Conservation (phyloP, 2,329 filamentous ascomycete genomes). For the Lachnellula cervina region DNA sequence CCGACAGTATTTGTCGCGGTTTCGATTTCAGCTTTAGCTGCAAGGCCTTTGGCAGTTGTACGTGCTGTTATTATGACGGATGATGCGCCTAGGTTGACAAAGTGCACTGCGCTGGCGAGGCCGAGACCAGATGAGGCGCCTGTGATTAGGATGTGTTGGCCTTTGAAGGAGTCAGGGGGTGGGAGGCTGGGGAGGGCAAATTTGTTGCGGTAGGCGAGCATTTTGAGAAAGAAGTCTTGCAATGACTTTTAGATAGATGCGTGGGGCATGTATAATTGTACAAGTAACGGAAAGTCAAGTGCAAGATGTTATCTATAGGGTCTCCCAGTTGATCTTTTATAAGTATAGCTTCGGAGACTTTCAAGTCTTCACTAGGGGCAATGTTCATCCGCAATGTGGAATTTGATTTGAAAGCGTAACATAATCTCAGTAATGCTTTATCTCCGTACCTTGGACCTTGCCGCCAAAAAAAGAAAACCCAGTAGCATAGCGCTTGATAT, state of each 20-base stretch:
- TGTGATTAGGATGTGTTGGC: conserved; percentile 37
- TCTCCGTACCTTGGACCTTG: no score
- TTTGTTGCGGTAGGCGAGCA: conserved; percentile 24
- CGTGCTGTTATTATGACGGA: conserved; percentile 39
- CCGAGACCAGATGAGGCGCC: conserved; percentile 40
- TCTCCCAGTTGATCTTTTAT: not conserved
- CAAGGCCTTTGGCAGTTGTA: conserved; percentile 33
- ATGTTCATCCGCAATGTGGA: not conserved
- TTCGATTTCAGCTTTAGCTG: conserved; percentile 36
- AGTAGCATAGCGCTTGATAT: not conserved
- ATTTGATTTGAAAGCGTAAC: not conserved
- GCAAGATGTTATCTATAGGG: not conserved
- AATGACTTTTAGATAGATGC: not conserved
- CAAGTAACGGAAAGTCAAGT: not conserved
- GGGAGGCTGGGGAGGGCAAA: conserved; percentile 24
- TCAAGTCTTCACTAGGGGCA: not conserved
- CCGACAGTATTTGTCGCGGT: conserved; percentile 14
- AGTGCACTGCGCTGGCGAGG: conserved; percentile 37
- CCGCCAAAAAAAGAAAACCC: not conserved
- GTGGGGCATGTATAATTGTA: not conserved
- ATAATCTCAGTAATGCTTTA: no score
- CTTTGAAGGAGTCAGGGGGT: conserved; percentile 20
- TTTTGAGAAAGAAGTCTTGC: conserved; percentile 1
- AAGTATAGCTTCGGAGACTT: not conserved
- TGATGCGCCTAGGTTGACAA: conserved; percentile 36